phyloP scores from a whole-genome alignment of 768 basidiomycete species.

The Collybiopsis luxurians region DNA sequence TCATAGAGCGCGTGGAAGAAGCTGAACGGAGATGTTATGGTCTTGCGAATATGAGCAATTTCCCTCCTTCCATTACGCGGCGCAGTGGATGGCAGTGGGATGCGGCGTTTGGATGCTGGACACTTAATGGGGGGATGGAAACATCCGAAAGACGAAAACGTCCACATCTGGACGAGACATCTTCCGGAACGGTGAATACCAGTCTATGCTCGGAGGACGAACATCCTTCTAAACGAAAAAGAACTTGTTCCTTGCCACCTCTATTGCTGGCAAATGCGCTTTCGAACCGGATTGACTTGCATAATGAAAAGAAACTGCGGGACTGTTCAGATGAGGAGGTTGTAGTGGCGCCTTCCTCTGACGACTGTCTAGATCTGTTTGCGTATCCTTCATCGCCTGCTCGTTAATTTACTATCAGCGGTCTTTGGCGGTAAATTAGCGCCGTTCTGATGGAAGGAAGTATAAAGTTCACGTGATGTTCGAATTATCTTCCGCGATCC shows the following conservation, averaged over 20 bases:
- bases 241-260: conserved; percentile 30
- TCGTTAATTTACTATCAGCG: neutral
- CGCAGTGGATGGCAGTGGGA: conserved; percentile 46
- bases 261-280: conserved; percentile 39
- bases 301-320: conserved; percentile 8
- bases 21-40: conserved; percentile 50
- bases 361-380: conserved; percentile 5
- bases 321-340: neutral
- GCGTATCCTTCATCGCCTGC: conserved; percentile 5
- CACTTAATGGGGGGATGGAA: conserved; percentile 20
- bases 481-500: too few relatives aligned
- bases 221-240: conserved; percentile 6
- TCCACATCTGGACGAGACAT: conserved; percentile 18
- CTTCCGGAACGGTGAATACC: neutral
- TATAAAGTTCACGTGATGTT: too few relatives aligned
- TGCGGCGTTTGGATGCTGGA: conserved; percentile 42
- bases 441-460: too few relatives aligned
- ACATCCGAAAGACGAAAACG: neutral
- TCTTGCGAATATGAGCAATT: conserved; percentile 2
- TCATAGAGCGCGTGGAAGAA: conserved; percentile 47
- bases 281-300: conserved; percentile 32
- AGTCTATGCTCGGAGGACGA: neutral
- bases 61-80: conserved; percentile 2
- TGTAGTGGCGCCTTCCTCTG: conserved; percentile 1
- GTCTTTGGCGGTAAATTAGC: too few relatives aligned